These are phyloP conservation scores for Cladosporium sp. DNA, from an alignment of 2,329 filamentous ascomycete genomes.

Conservation along the genomic window DNA sequence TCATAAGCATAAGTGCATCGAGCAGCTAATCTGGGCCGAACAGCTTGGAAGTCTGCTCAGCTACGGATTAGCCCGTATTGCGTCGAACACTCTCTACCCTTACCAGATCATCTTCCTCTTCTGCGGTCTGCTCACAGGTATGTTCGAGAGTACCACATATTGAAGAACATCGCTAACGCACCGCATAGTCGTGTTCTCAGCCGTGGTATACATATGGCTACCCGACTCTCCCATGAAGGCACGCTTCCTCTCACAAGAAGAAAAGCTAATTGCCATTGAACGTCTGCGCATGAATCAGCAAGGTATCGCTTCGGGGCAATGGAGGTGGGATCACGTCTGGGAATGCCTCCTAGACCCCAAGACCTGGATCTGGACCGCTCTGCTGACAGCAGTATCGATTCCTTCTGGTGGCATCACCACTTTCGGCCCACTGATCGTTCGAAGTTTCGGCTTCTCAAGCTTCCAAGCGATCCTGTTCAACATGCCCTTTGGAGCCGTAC, in stretches of 20 bases:
- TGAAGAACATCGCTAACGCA: slow-evolving; percentile 43
- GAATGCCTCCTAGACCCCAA: slow-evolving; percentile 61
- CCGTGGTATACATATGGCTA: slow-evolving; percentile 59
- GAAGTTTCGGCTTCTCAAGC: slow-evolving; percentile 58
- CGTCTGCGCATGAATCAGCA: slow-evolving; percentile 48
- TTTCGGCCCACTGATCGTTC: slow-evolving; percentile 61
- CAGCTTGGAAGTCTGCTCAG: slow-evolving; percentile 34
- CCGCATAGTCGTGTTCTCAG: slow-evolving; percentile 48
- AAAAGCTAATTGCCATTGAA: slow-evolving; percentile 62
- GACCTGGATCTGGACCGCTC: slow-evolving; percentile 59
- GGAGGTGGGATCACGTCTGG: slow-evolving; percentile 56
- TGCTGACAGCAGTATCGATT: slow-evolving; percentile 54
- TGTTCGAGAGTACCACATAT: not conserved
- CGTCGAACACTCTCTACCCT: slow-evolving; percentile 26
- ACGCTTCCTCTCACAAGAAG: slow-evolving; percentile 58
- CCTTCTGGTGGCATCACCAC: slow-evolving; percentile 61
- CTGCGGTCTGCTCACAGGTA: slow-evolving; percentile 42
- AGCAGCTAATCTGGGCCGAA: not conserved
- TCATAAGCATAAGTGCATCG: not conserved
- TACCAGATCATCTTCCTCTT: slow-evolving; percentile 35
- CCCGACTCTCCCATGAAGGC: slow-evolving; percentile 65
- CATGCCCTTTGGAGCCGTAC: slow-evolving; percentile 62
- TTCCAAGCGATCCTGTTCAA: slow-evolving; percentile 63
- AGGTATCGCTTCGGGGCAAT: slow-evolving; percentile 46
- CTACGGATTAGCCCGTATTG: slow-evolving; percentile 33